Conservation (phyloP, 2,329 filamentous ascomycete genomes). For the Microsporum canis region DNA sequence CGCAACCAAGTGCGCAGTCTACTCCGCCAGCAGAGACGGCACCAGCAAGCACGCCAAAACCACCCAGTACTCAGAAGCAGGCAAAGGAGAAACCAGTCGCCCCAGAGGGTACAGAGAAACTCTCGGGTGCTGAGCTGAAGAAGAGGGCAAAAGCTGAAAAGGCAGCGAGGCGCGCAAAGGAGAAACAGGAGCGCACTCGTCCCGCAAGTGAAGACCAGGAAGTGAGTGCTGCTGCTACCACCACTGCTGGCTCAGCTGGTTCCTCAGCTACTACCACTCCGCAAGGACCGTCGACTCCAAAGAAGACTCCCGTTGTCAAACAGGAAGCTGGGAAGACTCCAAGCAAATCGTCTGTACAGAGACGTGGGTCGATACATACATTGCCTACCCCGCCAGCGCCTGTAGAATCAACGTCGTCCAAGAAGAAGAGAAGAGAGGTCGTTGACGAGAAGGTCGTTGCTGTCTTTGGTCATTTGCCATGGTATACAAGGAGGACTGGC, state of each 20-base stretch:
- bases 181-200: constrained; percentile 41
- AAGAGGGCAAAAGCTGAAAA: constrained; percentile 86
- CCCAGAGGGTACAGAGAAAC: constrained; percentile 22
- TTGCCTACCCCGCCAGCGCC: constrained; percentile 16
- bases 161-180: constrained; percentile 66
- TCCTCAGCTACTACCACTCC: constrained; percentile 7
- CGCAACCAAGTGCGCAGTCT: not conserved
- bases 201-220: constrained; percentile 22
- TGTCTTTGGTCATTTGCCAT: constrained; percentile 74
- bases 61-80: not conserved
- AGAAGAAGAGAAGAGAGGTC: constrained; percentile 39
- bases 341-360: constrained; percentile 17
- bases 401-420: constrained; percentile 29
- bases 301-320: constrained; percentile 16
- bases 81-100: constrained; percentile 3
- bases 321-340: constrained; percentile 21
- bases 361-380: constrained; percentile 29
- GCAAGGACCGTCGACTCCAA: constrained; percentile 17
- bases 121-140: constrained; percentile 61
- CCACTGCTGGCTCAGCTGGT: constrained; percentile 2
- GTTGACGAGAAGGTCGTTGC: constrained; percentile 55
- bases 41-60: not conserved
- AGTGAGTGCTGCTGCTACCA: constrained; percentile 11
- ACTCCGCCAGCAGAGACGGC: not conserved
- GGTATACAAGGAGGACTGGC: constrained; percentile 57